These are phyloP conservation scores for Lactarius psammicola DNA, from an alignment of 768 basidiomycete genomes.

Conservation along the genomic window DNA sequence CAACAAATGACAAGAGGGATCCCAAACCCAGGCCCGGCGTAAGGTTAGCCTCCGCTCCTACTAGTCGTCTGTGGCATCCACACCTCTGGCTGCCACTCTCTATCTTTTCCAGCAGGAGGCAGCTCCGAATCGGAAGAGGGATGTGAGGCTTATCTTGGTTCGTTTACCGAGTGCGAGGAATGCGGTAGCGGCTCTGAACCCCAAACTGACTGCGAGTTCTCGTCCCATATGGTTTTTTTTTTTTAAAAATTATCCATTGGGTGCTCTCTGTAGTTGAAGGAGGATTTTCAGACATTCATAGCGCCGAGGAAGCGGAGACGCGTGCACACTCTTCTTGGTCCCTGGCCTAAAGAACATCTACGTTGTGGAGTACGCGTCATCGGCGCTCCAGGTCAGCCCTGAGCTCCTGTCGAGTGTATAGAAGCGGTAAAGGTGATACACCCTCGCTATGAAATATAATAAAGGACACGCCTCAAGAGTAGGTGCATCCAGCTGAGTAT, in stretches of 20 bases:
- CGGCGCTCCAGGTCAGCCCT: not conserved
- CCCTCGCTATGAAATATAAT: not conserved
- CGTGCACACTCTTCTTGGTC: constrained; percentile 24
- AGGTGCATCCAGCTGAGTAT: constrained; percentile 20
- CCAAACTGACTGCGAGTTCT: too few species aligned
- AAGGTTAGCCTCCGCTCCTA: constrained; percentile 2
- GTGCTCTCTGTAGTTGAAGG: not conserved
- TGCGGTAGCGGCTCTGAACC: not conserved
- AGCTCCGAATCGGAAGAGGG: constrained; percentile 1
- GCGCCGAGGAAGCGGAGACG: not conserved
- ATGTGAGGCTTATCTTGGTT: not conserved
- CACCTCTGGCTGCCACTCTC: constrained; percentile 22
- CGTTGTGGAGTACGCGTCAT: constrained; percentile 21
- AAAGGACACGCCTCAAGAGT: constrained; percentile 22
- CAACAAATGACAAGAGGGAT: not conserved
- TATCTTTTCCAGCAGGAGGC: constrained; percentile 11
- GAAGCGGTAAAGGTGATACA: constrained; percentile 2
- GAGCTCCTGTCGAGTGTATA: not conserved
- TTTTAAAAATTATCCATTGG: too few species aligned
- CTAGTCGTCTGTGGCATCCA: constrained; percentile 23
- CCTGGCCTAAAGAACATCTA: constrained; percentile 21
- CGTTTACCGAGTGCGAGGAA: not conserved
- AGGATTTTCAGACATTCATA: not conserved
- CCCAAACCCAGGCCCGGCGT: not conserved
- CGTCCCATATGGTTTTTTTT: too few species aligned